Percentiles rank a stretch among this genome's conserved stretches.
These are phyloP conservation scores for Penicillium brevicompactum DNA, from an alignment of 2,329 filamentous ascomycete species.

Conservation along the genomic window DNA sequence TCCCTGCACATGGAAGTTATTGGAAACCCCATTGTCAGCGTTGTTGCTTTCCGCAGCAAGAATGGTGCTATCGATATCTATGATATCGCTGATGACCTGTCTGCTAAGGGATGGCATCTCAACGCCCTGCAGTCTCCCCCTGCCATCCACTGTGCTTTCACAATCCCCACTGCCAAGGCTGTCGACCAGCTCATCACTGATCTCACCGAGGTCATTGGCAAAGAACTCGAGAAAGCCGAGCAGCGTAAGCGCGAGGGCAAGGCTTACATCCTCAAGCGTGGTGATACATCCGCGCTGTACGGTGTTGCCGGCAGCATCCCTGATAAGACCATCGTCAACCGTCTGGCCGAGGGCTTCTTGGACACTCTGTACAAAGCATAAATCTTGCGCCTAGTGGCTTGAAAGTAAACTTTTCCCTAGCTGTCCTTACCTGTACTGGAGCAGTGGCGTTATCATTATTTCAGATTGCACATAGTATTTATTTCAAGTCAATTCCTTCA, in stretches of 20 bases:
- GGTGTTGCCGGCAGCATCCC: constrained; percentile 93
- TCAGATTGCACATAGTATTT: constrained; percentile 23
- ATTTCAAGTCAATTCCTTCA: background rate
- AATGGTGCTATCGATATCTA: constrained; percentile 79
- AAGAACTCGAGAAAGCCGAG: constrained; percentile 79
- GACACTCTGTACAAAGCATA: constrained; percentile 90
- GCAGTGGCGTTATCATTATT: constrained; percentile 20
- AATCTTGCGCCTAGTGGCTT: constrained; percentile 9
- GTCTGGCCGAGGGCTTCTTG: constrained; percentile 86
- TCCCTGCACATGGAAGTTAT: constrained; percentile 75
- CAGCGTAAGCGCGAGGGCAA: constrained; percentile 66
- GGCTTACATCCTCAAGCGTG: constrained; percentile 53
- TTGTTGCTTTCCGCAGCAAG: constrained; percentile 82
- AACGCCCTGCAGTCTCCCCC: constrained; percentile 91
- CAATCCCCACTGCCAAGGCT: constrained; percentile 77
- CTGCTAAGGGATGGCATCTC: constrained; percentile 84
- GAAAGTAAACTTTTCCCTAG: background rate
- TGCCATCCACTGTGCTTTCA: constrained; percentile 92
- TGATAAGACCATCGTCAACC: constrained; percentile 92
- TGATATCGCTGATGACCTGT: constrained; percentile 89
- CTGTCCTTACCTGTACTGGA: constrained; percentile 8
- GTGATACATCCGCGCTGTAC: constrained; percentile 83
- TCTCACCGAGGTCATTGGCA: constrained; percentile 57
- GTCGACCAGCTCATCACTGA: constrained; percentile 79
- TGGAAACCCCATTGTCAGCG: constrained; percentile 83